These are phyloP conservation scores for Centaurea solstitialis DNA, from an alignment of 129 eudicot species.

Conservation along the genomic window DNA sequence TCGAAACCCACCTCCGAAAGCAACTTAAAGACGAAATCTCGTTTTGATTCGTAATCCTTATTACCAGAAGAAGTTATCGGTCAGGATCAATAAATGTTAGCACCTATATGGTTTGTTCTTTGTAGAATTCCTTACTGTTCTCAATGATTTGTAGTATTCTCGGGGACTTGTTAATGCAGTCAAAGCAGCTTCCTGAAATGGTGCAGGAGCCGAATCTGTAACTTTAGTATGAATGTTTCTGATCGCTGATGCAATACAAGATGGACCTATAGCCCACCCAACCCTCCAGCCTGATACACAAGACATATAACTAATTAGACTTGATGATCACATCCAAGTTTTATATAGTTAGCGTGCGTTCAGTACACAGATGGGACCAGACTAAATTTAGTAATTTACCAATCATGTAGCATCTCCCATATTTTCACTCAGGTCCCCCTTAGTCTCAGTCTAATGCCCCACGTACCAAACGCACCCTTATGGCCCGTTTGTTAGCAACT, in stretches of 20 bases:
- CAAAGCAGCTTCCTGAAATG: conserved; percentile 99
- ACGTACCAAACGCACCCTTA: background rate
- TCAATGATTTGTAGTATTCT: conserved; percentile 59
- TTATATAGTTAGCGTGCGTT: background rate
- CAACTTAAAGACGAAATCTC: conserved; percentile 59
- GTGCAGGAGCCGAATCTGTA: conserved; percentile 99
- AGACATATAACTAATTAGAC: background rate
- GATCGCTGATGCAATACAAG: conserved; percentile 81
- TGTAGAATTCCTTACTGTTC: conserved; percentile 40
- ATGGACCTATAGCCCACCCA: conserved; percentile 97
- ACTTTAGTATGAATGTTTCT: conserved; percentile 76
- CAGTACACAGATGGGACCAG: background rate
- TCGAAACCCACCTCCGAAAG: conserved; percentile 71
- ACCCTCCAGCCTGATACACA: conserved; percentile 86
- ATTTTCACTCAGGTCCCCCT: background rate
- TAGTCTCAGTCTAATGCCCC: background rate
- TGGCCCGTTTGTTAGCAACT: too few species aligned
- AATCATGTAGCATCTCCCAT: background rate
- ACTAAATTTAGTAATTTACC: background rate
- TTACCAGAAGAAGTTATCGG: background rate
- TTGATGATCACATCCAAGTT: background rate
- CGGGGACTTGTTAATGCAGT: conserved; percentile 71
- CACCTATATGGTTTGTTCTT: background rate
- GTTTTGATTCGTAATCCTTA: conserved; percentile 77
- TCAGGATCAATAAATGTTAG: background rate